phyloP scores from a whole-genome alignment of 805 yeast genomes.

The Danielia reshetovae region DNA sequence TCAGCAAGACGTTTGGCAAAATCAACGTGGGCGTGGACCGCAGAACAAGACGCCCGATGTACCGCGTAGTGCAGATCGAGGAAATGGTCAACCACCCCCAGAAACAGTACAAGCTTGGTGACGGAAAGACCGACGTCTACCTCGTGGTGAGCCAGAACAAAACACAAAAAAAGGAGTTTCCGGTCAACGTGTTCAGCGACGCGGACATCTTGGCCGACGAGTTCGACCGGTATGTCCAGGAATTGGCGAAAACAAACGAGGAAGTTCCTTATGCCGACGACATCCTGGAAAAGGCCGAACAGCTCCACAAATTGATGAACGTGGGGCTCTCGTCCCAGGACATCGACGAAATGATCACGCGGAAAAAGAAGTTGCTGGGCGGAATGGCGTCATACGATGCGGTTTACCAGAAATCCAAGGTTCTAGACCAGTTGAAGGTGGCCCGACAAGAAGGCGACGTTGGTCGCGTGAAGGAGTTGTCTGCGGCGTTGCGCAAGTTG shows the following conservation, averaged over 20 bases:
- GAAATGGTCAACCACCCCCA: conserved; percentile 47
- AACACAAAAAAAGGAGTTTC: conserved; percentile 66
- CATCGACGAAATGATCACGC: conserved; percentile 72
- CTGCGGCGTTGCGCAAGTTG: conserved; percentile 39
- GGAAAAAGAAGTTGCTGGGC: conserved; percentile 54
- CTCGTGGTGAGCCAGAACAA: conserved; percentile 80
- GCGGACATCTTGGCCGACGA: conserved; percentile 67
- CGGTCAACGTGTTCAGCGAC: conserved; percentile 78
- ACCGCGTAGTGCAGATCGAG: conserved; percentile 81
- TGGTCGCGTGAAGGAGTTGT: conserved; percentile 21
- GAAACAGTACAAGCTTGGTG: conserved; percentile 40
- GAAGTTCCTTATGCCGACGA: conserved; percentile 61
- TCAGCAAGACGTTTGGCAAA: conserved; percentile 74
- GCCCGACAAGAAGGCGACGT: conserved; percentile 60
- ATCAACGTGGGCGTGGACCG: conserved; percentile 74
- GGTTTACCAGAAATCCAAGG: conserved; percentile 66
- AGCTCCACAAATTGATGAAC: conserved; percentile 58
- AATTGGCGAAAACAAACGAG: conserved; percentile 55
- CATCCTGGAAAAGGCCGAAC: conserved; percentile 59
- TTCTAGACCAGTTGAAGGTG: conserved; percentile 70
- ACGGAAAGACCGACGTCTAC: conserved; percentile 45
- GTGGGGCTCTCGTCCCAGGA: conserved; percentile 68
- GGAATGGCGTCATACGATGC: conserved; percentile 56
- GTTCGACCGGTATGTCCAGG: conserved; percentile 61
- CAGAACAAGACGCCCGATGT: conserved; percentile 58